Conservation (phyloP, 257 asterid species). For the Lithospermum erythrorhizon region DNA sequence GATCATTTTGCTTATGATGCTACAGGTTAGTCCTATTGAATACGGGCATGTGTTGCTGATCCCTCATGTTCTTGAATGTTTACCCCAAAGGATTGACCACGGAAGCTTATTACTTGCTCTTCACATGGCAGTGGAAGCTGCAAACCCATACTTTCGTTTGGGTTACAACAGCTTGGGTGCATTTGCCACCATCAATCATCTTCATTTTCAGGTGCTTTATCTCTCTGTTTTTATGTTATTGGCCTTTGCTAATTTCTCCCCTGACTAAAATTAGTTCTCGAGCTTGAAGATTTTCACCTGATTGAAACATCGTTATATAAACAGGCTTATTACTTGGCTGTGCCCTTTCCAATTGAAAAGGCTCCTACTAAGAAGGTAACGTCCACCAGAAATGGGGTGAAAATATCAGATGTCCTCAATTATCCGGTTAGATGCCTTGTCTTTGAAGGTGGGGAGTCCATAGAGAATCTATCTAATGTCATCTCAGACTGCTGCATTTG, state of each 20-base stretch:
- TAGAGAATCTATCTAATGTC: conserved; percentile 42
- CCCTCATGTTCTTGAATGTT: neutral
- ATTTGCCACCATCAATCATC: neutral
- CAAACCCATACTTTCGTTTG: neutral
- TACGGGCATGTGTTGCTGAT: neutral
- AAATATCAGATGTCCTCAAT: conserved; percentile 40
- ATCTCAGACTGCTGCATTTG: conserved; percentile 56
- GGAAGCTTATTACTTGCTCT: neutral
- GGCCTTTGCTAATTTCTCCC: neutral
- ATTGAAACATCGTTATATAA: neutral
- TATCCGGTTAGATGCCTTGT: conserved; percentile 66
- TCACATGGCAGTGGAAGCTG: neutral
- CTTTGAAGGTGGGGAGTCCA: conserved; percentile 44
- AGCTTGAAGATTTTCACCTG: neutral
- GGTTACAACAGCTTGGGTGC: neutral
- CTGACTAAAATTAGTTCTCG: neutral
- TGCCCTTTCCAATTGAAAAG: conserved; percentile 57
- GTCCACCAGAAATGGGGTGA: conserved; percentile 33
- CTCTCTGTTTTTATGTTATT: neutral
- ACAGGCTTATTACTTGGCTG: conserved; percentile 54
- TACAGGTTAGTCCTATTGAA: neutral
- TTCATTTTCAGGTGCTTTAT: neutral
- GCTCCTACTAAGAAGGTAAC: conserved; percentile 47
- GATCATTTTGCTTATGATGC: neutral
- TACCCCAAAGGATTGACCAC: neutral